Evolutionary conservation across 345 rosid genomes (phyloP).

Genomic region (Anastatica hierochuntica): DNA sequence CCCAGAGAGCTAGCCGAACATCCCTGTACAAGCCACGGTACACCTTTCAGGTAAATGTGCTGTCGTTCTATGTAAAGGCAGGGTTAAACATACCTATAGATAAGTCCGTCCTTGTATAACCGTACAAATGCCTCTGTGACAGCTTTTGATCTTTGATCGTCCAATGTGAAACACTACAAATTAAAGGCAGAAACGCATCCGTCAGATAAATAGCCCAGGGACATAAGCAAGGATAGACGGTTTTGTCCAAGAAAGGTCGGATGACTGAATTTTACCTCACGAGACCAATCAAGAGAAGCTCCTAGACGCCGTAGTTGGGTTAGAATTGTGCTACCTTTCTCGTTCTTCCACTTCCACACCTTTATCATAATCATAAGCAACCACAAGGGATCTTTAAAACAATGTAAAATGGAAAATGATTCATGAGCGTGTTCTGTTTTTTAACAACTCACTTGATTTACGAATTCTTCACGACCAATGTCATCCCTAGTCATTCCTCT

Average conservation of each 20-base stretch:
- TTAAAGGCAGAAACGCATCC: slow-evolving; percentile 7
- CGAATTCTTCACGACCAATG: slow-evolving; percentile 75
- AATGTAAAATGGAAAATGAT: slow-evolving; percentile 1
- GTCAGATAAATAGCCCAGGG: background rate
- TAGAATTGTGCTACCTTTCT: slow-evolving; percentile 70
- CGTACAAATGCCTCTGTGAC: slow-evolving; percentile 77
- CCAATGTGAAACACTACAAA: slow-evolving; percentile 87
- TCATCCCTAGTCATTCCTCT: slow-evolving; percentile 69
- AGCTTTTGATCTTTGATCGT: slow-evolving; percentile 81
- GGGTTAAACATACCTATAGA: slow-evolving; percentile 75
- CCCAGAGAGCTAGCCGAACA: slow-evolving; percentile 81
- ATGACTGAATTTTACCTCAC: slow-evolving; percentile 51
- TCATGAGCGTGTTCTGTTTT: background rate
- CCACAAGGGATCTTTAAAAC: background rate
- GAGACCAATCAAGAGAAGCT: slow-evolving; percentile 98
- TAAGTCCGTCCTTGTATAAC: slow-evolving; percentile 65
- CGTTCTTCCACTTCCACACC: slow-evolving; percentile 94
- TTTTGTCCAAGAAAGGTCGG: background rate
- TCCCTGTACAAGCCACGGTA: slow-evolving; percentile 46
- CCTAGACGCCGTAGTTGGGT: slow-evolving; percentile 67
- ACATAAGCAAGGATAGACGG: background rate
- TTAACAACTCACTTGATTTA: slow-evolving; percentile 55
- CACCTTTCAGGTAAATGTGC: background rate
- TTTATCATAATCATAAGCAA: slow-evolving; percentile 20
- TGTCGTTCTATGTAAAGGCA: background rate